Base-by-base conservation (phyloP, 2,329 filamentous ascomycete species). In the Neofusicoccum kwambonambiense region DNA sequence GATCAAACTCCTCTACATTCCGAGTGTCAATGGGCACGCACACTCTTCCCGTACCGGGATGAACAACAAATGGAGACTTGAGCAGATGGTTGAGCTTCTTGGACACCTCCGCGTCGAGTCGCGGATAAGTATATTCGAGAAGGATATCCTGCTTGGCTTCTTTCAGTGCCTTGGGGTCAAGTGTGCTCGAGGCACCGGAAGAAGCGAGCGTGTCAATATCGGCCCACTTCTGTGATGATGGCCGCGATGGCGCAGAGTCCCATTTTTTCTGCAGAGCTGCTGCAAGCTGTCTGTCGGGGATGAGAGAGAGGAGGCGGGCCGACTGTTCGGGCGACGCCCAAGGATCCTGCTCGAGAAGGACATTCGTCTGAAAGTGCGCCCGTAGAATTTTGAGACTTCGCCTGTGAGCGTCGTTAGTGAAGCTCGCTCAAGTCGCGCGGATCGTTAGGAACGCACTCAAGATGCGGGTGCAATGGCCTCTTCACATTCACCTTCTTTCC, bases 51-150 rank as follows among this genome's bases (percentile, higher is more conserved):
- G 95, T 99, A 17, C 93, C 93, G 0, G 95, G 95, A 76, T 99
- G 95, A 42, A 99, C 89, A 67, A 97, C 94, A 74, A 99, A 99
- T 0, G 95, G 95, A 67, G 90, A 93, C 77, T 99, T 99, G 71
- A 99, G 88, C 84, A 99, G 87, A 84, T 99, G 95, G 81, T 97
- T 98, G 65, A 96, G 87, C 76, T 97, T 97, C 83, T 98, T 98
- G 74, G 91, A 95, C 75, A 99, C 95, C 78, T 97, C 93, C 67
- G 95, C 93, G 82, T 99, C 95, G 63, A 99, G 90, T 44, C 95
- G 90, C 3, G 95, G 95, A 78, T 99, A 99, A 6, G 95, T 97
- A 80, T 99, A 98, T 79, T 99, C 95, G 35, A 99, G 86, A 3
- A 98, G 89, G 67, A 99, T 91, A 74, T 98, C 95, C 76, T 97